Evolutionary conservation across 768 basidiomycete species (phyloP).

Genomic region (Tubosaeta sp.): DNA sequence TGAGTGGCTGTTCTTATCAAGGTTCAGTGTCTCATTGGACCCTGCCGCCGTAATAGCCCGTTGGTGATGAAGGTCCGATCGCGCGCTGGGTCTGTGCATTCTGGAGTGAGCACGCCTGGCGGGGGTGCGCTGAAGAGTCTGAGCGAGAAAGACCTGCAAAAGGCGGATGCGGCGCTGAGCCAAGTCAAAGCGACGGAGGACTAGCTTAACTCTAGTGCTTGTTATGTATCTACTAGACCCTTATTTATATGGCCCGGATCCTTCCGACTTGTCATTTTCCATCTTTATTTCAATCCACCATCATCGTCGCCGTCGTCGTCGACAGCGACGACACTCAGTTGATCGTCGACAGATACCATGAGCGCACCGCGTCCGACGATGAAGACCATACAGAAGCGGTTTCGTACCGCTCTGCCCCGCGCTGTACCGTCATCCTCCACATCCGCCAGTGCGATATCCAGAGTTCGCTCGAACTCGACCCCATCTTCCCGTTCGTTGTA

Average conservation of each 20-base stretch:
- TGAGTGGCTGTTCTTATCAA: slow-evolving; percentile 38
- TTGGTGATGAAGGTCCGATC: slow-evolving; percentile 88
- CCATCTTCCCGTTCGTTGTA: slow-evolving; percentile 41
- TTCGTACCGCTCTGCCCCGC: slow-evolving; percentile 43
- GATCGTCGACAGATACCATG: slow-evolving; percentile 20
- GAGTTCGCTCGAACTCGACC: slow-evolving; percentile 43
- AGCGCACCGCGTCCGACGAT: slow-evolving; percentile 38
- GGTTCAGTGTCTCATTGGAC: slow-evolving; percentile 1
- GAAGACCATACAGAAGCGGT: slow-evolving; percentile 50
- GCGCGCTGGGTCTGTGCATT: slow-evolving; percentile 70
- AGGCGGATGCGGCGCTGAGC: slow-evolving; percentile 85
- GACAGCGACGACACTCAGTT: slow-evolving; percentile 12
- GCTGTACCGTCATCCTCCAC: slow-evolving; percentile 21
- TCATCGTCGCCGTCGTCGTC: slow-evolving; percentile 1
- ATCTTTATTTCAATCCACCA: neutral
- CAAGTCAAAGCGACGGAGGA: slow-evolving; percentile 38
- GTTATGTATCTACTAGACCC: slow-evolving; percentile 17
- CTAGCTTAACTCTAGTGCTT: neutral
- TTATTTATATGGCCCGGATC: slow-evolving; percentile 14
- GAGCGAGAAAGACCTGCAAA: slow-evolving; percentile 81
- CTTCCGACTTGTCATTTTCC: slow-evolving; percentile 11
- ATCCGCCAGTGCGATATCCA: slow-evolving; percentile 30
- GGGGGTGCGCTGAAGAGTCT: slow-evolving; percentile 75
- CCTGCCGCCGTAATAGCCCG: slow-evolving; percentile 48
- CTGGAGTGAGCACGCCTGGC: slow-evolving; percentile 80